Base-by-base conservation (phyloP, 2,329 filamentous ascomycete genomes). In the Trichophyton schoenleinii region DNA sequence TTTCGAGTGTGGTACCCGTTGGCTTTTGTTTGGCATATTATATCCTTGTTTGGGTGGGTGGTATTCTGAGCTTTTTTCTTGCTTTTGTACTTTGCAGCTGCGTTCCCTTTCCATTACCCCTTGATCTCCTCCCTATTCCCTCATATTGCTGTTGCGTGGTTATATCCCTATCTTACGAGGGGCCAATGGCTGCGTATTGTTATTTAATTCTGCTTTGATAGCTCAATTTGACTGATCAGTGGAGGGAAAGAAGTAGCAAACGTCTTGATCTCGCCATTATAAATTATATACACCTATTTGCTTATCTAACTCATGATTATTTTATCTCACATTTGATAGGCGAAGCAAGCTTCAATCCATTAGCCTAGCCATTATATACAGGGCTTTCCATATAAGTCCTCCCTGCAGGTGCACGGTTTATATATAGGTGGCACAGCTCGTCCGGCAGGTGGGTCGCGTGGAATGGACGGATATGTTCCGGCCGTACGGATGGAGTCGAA, bases 1-100 rank as follows among this genome's bases (percentile, higher is more conserved):
- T 73, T 61, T 65, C 63, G 63, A 63, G 18, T 61, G 61, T n/a
- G 44, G 55, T 42, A 31, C 53, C 59, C 41, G 57, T 36, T 62
- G 53, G 60, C 57, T 61, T 60, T 55, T 61, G 41, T 53, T 61
- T 60, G 22, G 49, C 49, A 53, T 53, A 53, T 53, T 58, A 58
- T 58, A 58, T 58, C 55, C 31, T 36, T 58, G 38, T 41, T 42
- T 58, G 55, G 55, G 55, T 58, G 15, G 55, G 55, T 42, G 55
- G 55, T 58, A 18, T 58, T 58, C 55, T 58, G 55, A 58, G 55
- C 31, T 31, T 58, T 58, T 58, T 42, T n/a, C 15, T 58, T 31
- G 20, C 3, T 41, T 42, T 58, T 38, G 55, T 41, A 53, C 25
- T 53, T 31, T 31, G 28, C 34, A 13, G 9, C 11, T 38, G 34